Evolutionary conservation across 2,329 filamentous ascomycete genomes (phyloP).

Genomic region (Pyricularia grisea): DNA sequence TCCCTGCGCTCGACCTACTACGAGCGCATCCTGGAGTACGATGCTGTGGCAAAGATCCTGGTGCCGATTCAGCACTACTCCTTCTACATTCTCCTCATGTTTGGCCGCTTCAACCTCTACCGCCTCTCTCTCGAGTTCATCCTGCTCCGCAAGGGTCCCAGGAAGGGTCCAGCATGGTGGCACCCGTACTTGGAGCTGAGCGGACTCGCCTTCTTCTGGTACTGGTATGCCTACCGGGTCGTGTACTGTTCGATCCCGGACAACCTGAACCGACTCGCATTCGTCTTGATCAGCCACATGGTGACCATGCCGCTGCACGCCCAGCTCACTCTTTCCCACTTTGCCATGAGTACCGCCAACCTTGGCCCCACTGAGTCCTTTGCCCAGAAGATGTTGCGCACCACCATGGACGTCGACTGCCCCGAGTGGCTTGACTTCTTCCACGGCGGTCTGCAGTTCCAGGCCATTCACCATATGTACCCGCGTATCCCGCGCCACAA

Average conservation of each 20-base stretch:
- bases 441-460: conserved; percentile 83
- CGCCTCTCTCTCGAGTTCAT: conserved; percentile 72
- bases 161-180: conserved; percentile 72
- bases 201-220: conserved; percentile 76
- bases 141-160: conserved; percentile 58
- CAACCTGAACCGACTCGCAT: conserved; percentile 59
- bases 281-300: conserved; percentile 72
- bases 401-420: conserved; percentile 89
- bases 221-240: conserved; percentile 76
- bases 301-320: conserved; percentile 75
- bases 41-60: conserved; percentile 60
- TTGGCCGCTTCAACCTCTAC: conserved; percentile 86
- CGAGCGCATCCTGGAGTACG: conserved; percentile 69
- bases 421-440: conserved; percentile 82
- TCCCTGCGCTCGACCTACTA: conserved; percentile 75
- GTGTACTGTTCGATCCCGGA: conserved; percentile 65
- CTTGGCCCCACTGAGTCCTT: conserved; percentile 79
- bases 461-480: conserved; percentile 79
- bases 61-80: conserved; percentile 69
- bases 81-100: conserved; percentile 72
- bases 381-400: conserved; percentile 81
- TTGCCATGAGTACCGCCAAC: conserved; percentile 86
- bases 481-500: conserved; percentile 81
- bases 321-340: conserved; percentile 87
- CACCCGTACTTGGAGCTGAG: conserved; percentile 70